Evolutionary conservation across 352 stramenopile species (phyloP), one percentile per base, ranked within the genome.

Genomic region (Pythium brachiatum): DNA sequence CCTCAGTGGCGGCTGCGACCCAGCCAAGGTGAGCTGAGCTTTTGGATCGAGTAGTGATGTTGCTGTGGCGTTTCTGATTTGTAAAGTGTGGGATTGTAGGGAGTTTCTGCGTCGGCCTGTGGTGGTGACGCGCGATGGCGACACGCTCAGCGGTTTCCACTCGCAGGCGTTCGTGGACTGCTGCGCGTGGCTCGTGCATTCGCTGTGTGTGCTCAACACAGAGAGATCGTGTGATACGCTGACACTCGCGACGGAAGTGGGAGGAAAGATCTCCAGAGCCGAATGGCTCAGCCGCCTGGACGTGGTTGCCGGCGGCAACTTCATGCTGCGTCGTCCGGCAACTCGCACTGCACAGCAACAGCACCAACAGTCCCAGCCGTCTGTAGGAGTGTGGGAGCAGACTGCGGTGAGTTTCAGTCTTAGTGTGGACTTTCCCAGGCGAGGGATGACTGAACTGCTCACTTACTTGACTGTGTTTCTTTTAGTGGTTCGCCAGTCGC

Each of bases 151-250:
- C 2, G 69, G 68, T 2, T 92, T 91, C 48, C 75, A 86, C 25
- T 69, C 72, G 0, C 69, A 59, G 25, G 60, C 70, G 32, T 94
- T 88, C 34, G 62, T 79, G 16, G 69, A 78, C 5, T 70, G 61
- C 18, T 85, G 79, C 55, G 25, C 3, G 16, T 50, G 63, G 21
- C 32, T 92, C 50, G 21, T 81, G 32, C 34, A 59, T 15, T 59
- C 63, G 26, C 50, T 92, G 41, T 64, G 67, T 43, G 64, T 91
- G 21, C 69, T 90, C 25, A 94, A 94, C 55, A 75, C 78, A 13
- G 57, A 73, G 36, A 73, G 86, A 34, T 91, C 81, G 18, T 94
- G 86, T 44, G 86, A 94, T 56, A 89, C 83, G 0, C 54, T 92
- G 25, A 38, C 38, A 12, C 32, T 68, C n/a, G 25, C 46, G 25